A percentile compares a stretch with the other conserved stretches of the same genome.
phyloP scores from a whole-genome alignment of 257 asterid species.

The Marsdenia floribunda region DNA sequence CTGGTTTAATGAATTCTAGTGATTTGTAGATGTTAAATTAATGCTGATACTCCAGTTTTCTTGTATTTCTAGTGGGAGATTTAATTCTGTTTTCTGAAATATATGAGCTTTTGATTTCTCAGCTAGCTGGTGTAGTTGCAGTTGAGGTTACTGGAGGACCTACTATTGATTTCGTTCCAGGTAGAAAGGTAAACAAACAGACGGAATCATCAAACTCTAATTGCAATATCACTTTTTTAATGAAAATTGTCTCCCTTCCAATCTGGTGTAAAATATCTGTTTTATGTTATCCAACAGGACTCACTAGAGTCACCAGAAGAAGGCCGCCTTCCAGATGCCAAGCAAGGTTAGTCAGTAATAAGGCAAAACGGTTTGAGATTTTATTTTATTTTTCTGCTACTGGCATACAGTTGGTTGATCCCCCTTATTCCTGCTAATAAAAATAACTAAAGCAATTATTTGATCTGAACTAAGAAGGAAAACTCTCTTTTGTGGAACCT shows the following conservation, averaged over 20 bases:
- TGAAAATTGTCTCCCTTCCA: not conserved
- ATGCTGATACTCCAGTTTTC: not conserved
- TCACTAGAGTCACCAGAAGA: conserved; percentile 55
- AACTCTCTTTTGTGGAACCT: too few relatives aligned
- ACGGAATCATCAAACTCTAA: not conserved
- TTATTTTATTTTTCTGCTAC: not conserved
- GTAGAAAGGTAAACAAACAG: conserved; percentile 57
- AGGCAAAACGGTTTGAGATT: not conserved
- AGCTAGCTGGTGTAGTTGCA: conserved; percentile 92
- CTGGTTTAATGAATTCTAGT: not conserved
- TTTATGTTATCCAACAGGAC: conserved; percentile 33
- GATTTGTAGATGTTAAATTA: not conserved
- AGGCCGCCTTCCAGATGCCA: conserved; percentile 89
- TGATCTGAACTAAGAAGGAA: too few relatives aligned
- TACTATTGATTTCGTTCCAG: conserved; percentile 55
- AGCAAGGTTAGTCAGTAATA: conserved; percentile 44
- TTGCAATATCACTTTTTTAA: not conserved
- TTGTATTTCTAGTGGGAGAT: not conserved
- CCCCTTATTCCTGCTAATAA: too few relatives aligned
- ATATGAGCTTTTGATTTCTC: conserved; percentile 16
- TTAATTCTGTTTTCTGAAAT: not conserved
- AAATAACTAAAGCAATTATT: too few relatives aligned
- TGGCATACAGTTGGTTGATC: too few relatives aligned
- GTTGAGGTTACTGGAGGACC: conserved; percentile 92
- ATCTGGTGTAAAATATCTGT: not conserved